phyloP scores from a whole-genome alignment of 148 eudicot species.

The Chenopodium berlandieri region DNA sequence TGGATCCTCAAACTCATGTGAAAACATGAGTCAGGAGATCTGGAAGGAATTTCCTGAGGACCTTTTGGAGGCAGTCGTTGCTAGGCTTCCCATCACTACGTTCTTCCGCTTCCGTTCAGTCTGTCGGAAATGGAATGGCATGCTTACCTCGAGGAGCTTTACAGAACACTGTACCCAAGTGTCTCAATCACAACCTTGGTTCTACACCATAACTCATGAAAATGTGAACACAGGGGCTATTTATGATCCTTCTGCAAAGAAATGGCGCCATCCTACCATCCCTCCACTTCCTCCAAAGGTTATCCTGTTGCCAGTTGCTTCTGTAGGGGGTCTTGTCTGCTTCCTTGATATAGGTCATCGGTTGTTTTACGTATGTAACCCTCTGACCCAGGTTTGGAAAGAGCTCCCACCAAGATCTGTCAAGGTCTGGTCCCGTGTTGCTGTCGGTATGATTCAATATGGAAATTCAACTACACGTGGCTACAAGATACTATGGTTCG shows the following conservation, averaged over 20 bases:
- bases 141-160: constrained; percentile 61
- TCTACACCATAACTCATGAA: constrained; percentile 68
- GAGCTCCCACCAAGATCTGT: constrained; percentile 76
- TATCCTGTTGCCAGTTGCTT: constrained; percentile 77
- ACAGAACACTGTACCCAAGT: constrained; percentile 62
- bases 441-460: constrained; percentile 72
- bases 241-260: constrained; percentile 64
- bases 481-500: constrained; percentile 86
- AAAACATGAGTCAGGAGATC: constrained; percentile 53
- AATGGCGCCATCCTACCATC: constrained; percentile 77
- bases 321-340: constrained; percentile 92
- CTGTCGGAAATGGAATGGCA: constrained; percentile 77
- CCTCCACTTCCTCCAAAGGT: constrained; percentile 61
- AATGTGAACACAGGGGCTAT: constrained; percentile 64
- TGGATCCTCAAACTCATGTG: constrained; percentile 27
- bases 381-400: constrained; percentile 68
- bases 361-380: constrained; percentile 77
- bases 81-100: constrained; percentile 77
- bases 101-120: constrained; percentile 84
- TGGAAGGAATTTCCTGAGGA: constrained; percentile 97
- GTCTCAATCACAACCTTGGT: constrained; percentile 72
- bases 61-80: constrained; percentile 81
- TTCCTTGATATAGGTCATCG: constrained; percentile 68
- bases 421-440: constrained; percentile 80
- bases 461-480: constrained; percentile 34